These are phyloP conservation scores for Fraxinus paxiana DNA, from an alignment of 305 asterid genomes.

Conservation along the genomic window DNA sequence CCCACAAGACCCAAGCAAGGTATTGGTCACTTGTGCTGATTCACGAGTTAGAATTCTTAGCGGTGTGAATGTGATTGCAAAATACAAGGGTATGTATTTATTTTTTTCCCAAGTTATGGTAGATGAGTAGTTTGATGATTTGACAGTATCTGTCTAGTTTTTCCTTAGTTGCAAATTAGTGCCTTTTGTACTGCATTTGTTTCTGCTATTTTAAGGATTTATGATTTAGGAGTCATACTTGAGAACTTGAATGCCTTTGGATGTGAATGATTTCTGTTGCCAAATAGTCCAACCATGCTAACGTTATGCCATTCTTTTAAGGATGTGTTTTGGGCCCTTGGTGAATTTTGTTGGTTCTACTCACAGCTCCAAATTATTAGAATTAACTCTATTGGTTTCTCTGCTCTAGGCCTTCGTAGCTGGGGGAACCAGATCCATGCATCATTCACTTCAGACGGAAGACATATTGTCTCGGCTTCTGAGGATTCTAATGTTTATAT, in stretches of 20 bases:
- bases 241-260: background rate
- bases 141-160: background rate
- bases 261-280: background rate
- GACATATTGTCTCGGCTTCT: conserved; percentile 35
- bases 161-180: background rate
- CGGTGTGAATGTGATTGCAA: conserved; percentile 52
- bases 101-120: background rate
- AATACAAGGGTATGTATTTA: conserved; percentile 57
- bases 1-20: conserved; percentile 65
- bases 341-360: background rate
- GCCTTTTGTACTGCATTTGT: background rate
- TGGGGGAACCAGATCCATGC: conserved; percentile 34
- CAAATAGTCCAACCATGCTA: background rate
- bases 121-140: background rate
- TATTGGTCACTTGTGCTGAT: conserved; percentile 83
- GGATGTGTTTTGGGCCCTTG: background rate
- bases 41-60: conserved; percentile 65
- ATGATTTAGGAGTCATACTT: background rate
- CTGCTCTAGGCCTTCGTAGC: conserved; percentile 31
- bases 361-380: background rate
- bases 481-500: conserved; percentile 41
- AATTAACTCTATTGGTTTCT: background rate
- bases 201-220: background rate
- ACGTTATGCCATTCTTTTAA: background rate
- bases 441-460: conserved; percentile 40